These are phyloP conservation scores for Fusarium vanettenii DNA, from an alignment of 2,329 filamentous ascomycete species.

Conservation along the genomic window DNA sequence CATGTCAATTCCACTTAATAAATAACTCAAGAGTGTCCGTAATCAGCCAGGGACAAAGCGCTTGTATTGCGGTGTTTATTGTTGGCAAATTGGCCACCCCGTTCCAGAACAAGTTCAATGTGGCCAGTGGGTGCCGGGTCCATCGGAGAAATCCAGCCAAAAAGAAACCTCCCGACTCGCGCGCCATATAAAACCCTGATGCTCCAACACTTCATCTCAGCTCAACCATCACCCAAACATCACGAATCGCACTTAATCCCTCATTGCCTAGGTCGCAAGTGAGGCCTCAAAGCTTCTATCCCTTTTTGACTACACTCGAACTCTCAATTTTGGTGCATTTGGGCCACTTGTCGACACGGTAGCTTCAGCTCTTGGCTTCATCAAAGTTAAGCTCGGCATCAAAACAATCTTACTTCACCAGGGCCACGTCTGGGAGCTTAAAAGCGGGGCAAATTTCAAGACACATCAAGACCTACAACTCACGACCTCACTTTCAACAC, in stretches of 20 bases:
- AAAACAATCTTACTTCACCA: neutral
- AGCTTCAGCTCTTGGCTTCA: conserved; percentile 1
- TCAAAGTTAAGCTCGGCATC: neutral
- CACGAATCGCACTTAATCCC: neutral
- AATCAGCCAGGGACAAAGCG: neutral
- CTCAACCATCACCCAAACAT: neutral
- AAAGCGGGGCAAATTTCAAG: neutral
- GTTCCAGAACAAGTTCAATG: conserved; percentile 29
- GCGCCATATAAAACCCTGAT: conserved; percentile 43
- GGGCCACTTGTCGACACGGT: neutral
- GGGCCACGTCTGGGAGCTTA: neutral
- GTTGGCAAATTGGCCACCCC: conserved; percentile 11
- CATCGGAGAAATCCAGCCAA: conserved; percentile 31
- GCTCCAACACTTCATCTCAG: conserved; percentile 31
- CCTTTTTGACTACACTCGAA: neutral
- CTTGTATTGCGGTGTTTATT: conserved; percentile 14
- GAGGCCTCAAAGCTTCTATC: neutral
- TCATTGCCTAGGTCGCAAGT: neutral
- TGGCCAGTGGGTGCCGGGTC: conserved; percentile 31
- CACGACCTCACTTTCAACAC: neutral
- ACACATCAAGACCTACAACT: neutral
- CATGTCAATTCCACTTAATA: neutral
- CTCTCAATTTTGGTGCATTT: neutral
- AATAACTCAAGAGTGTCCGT: neutral
- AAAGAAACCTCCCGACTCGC: conserved; percentile 31